A percentile compares a stretch with the other conserved stretches of the same genome.
phyloP scores from a whole-genome alignment of 1,139 yeast genomes.

The Yamadazyma sp. region DNA sequence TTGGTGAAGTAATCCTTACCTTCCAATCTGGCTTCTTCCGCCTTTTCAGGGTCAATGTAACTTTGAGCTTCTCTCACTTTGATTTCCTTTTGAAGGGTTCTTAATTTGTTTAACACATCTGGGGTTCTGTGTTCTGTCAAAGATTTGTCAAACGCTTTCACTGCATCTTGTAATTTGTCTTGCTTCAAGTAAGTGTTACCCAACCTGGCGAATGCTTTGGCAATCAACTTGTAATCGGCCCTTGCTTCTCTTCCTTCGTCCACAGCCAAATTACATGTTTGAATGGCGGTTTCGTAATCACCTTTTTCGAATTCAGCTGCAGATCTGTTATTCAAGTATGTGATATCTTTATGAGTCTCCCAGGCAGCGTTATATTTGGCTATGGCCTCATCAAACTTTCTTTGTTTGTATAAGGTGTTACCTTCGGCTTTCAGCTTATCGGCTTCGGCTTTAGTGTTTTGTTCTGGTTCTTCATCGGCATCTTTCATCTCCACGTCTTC shows the following conservation, averaged over 20 bases:
- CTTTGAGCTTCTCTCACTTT: constrained; percentile 75
- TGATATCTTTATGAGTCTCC: constrained; percentile 79
- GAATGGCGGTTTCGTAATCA: constrained; percentile 80
- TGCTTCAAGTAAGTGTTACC: constrained; percentile 81
- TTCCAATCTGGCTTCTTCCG: constrained; percentile 90
- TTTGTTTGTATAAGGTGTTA: constrained; percentile 80
- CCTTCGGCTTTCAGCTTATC: constrained; percentile 84
- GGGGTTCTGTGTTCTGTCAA: constrained; percentile 98
- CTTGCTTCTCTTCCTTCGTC: constrained; percentile 87
- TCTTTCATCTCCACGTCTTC: constrained; percentile 40
- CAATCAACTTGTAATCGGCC: constrained; percentile 88
- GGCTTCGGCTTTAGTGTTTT: constrained; percentile 52
- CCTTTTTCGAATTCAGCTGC: constrained; percentile 98
- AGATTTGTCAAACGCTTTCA: constrained; percentile 80
- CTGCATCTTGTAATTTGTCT: constrained; percentile 72
- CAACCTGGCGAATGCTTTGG: constrained; percentile 90
- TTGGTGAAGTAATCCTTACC: constrained; percentile 89
- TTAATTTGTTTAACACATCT: constrained; percentile 83
- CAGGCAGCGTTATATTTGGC: constrained; percentile 84
- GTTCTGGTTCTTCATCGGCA: constrained; percentile 19
- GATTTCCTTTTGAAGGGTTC: constrained; percentile 82
- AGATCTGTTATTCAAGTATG: constrained; percentile 92
- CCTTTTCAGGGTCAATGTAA: constrained; percentile 86
- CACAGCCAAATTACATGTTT: constrained; percentile 78
- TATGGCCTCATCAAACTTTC: constrained; percentile 92